Percentiles rank a stretch among this genome's conserved stretches.
These are phyloP conservation scores for Erysimum cheiri DNA, from an alignment of 441 rosid species.

Conservation along the genomic window DNA sequence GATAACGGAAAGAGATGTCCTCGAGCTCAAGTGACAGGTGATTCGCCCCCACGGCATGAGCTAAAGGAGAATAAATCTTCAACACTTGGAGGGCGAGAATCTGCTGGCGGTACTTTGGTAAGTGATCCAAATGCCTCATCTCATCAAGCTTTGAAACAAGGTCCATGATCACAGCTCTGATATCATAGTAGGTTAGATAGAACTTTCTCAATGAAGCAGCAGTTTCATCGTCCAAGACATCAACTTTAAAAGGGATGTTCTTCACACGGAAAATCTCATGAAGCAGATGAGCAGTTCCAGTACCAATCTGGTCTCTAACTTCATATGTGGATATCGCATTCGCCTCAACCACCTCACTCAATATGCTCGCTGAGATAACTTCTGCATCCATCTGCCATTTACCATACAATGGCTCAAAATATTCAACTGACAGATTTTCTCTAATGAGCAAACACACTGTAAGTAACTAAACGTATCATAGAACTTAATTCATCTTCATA, in stretches of 20 bases:
- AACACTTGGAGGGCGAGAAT: conserved; percentile 74
- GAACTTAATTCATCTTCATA: background rate
- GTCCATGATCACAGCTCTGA: conserved; percentile 83
- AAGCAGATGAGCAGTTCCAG: conserved; percentile 83
- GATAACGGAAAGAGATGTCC: conserved; percentile 81
- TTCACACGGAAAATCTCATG: conserved; percentile 85
- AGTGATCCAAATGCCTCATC: conserved; percentile 88
- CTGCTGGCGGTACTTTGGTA: conserved; percentile 82
- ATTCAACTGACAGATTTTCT: background rate
- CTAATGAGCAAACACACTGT: conserved; percentile 19
- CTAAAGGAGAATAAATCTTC: conserved; percentile 88
- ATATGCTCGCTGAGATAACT: conserved; percentile 88
- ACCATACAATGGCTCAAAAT: conserved; percentile 25
- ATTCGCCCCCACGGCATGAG: conserved; percentile 82
- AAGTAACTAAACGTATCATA: background rate
- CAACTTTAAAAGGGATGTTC: conserved; percentile 67
- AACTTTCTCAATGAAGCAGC: conserved; percentile 85
- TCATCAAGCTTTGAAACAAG: conserved; percentile 81
- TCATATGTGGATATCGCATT: conserved; percentile 67
- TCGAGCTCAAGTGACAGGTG: conserved; percentile 83
- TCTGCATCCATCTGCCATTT: conserved; percentile 90
- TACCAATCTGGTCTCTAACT: conserved; percentile 75
- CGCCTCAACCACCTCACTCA: conserved; percentile 71
- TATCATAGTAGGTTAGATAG: conserved; percentile 89
- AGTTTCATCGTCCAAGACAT: conserved; percentile 74